Percentiles rank a stretch among this genome's conserved stretches.
Evolutionary conservation across 2,329 filamentous ascomycete genomes (phyloP).

Genomic region (Exophiala sp.): DNA sequence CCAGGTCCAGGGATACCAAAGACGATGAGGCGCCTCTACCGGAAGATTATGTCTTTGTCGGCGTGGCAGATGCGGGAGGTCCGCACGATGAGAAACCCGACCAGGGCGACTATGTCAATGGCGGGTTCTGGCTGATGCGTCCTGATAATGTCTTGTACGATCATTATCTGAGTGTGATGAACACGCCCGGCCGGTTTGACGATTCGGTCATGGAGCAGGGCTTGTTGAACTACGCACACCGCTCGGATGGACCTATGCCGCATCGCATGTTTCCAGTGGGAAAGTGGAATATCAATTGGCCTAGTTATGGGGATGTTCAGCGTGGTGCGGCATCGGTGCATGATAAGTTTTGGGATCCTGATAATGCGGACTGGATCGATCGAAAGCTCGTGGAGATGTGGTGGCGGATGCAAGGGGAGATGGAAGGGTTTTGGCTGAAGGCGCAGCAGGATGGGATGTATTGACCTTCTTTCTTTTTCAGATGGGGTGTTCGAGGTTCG

Average conservation of each 20-base stretch:
- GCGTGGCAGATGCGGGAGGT: conserved; percentile 33
- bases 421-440: not conserved
- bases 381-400: conserved; percentile 1
- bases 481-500: too few relatives aligned
- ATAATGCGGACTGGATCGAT: conserved; percentile 1
- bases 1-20: conserved; percentile 21
- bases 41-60: conserved; percentile 35
- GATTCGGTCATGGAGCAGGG: conserved; percentile 37
- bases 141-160: conserved; percentile 34
- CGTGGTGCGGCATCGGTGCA: conserved; percentile 37
- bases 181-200: conserved; percentile 34
- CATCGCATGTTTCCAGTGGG: conserved; percentile 38
- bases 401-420: conserved; percentile 1
- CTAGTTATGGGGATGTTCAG: conserved; percentile 36
- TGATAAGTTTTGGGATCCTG: conserved; percentile 38
- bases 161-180: conserved; percentile 36
- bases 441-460: not conserved
- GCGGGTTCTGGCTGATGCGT: conserved; percentile 40
- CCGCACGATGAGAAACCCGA: conserved; percentile 33
- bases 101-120: conserved; percentile 33
- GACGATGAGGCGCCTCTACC: conserved; percentile 34
- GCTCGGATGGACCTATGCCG: conserved; percentile 39
- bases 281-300: conserved; percentile 40
- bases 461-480: not conserved
- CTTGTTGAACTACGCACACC: conserved; percentile 40